Base-by-base conservation (phyloP, 306 rosid species). In the Quercus mongolica region DNA sequence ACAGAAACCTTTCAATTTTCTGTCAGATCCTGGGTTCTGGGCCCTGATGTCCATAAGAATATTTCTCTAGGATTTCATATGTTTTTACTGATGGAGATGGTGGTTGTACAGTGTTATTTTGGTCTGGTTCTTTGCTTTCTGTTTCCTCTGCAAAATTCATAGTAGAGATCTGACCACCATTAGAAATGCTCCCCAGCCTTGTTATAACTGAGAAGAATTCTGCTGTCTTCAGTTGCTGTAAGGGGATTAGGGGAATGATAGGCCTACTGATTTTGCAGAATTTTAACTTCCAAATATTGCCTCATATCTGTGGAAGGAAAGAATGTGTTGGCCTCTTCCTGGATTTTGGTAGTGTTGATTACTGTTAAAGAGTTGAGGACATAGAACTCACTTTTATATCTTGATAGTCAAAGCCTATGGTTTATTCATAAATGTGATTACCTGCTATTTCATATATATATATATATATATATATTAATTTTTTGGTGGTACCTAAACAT, bases 11-110 rank as follows among this genome's bases (percentile, higher is more conserved):
- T 65, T 78, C 71, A 55, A 41, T 70, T 83, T 75, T 20, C 68
- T 71, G 79, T 72, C 81, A 55, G 77, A 83, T 74, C 77, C 80
- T 33, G 61, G 56, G 68, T 56, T 83, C 76, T 76, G 87, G 86
- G 65, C 81, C 83, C 74, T 70, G 28, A 70, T 78, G 69, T 79
- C 69, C 78, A 33, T 38, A 55, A 28, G 26, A 20, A 69, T 69
- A 35, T n/a, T 35, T 10, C 52, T 68, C 26, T 33, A 4, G 15
- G 54, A 68, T 23, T 33, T 35, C 26, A 8, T 7, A 67, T 19
- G 72, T n/a, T 67, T 35, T 67, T 33, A 33, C 72, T 3, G 49
- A 67, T 23, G 70, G 70, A 11, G 70, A 64, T 77, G 59, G 31
- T 64, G 8, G 41, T 54, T 57, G 30, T 49, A 20, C 71, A 5